Percentiles rank a stretch among this genome's conserved stretches.
phyloP scores from a whole-genome alignment of 768 basidiomycete species.

The Lentinula raphanica region DNA sequence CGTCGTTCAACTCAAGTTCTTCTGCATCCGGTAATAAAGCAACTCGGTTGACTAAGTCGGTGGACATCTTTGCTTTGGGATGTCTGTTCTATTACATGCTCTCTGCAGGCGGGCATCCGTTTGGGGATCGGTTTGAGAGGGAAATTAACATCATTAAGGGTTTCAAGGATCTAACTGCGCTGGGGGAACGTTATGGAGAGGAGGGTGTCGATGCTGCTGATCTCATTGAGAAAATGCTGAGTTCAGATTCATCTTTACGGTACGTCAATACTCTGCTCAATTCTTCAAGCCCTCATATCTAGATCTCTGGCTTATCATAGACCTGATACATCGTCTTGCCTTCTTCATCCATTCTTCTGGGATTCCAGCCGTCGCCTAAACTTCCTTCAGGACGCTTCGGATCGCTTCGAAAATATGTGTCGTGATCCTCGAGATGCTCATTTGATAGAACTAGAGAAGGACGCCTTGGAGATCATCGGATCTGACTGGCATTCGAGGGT shows the following conservation, averaged over 20 bases:
- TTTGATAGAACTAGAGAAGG: constrained; percentile 69
- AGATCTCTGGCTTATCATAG: constrained; percentile 34
- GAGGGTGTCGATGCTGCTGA: constrained; percentile 89
- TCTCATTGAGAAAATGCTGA: constrained; percentile 75
- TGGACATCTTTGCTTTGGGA: constrained; percentile 95
- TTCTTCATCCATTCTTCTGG: constrained; percentile 98
- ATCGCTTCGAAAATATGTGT: constrained; percentile 97
- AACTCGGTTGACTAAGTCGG: constrained; percentile 84
- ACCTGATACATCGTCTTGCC: constrained; percentile 82
- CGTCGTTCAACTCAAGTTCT: constrained; percentile 16
- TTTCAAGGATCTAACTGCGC: constrained; percentile 52
- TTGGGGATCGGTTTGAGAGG: constrained; percentile 87
- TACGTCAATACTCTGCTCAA: constrained; percentile 28
- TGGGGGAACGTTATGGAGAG: constrained; percentile 70
- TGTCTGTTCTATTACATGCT: constrained; percentile 93
- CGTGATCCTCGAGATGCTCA: constrained; percentile 81
- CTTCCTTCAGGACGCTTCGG: constrained; percentile 97
- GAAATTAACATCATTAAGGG: constrained; percentile 92
- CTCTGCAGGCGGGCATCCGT: constrained; percentile 89
- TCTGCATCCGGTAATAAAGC: constrained; percentile 36
- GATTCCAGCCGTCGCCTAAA: constrained; percentile 75
- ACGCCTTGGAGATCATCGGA: constrained; percentile 70
- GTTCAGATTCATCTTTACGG: constrained; percentile 71
- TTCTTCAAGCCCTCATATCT: neutral
- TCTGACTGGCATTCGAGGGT: constrained; percentile 85